Base-by-base conservation (phyloP, 352 stramenopile species). In the Saprolegnia parasitica region DNA sequence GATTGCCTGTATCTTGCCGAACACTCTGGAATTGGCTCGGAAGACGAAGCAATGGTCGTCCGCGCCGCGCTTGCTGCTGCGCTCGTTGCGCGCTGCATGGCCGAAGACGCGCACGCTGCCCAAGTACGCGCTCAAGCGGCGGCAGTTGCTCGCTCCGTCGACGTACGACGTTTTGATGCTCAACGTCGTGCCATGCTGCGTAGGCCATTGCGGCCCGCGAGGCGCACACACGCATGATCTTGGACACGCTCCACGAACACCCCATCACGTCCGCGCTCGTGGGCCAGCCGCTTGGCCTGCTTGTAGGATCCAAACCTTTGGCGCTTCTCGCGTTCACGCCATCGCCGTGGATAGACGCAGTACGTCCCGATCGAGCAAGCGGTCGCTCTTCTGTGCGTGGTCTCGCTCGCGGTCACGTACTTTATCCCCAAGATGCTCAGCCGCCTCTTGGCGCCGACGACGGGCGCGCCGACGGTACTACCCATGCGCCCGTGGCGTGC, bases 211-310 rank as follows among this genome's bases (percentile, higher is more conserved):
- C 15, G 8, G 15, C 39, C 8, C 39, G 39, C 39, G 42, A 49
- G 18, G 42, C 11, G 42, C 42, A 49, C 42, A 49, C 42, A n/a
- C 42, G 46, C 24, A 3, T 29, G n/a, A 10, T 37, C 15, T 40
- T 70, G 11, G n/a, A 18, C 21, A 23, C 54, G 18, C 39, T 70
- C 8, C 20, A 70, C 15, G 63, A 70, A 16, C 15, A 70, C 47
- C 54, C 49, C 5, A 35, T 13, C n/a, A 58, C 50, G n/a, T 21
- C 46, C 6, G 23, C n/a, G 5, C 13, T 61, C 13, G 3, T 70
- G 13, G 21, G 63, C 8, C 63, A 24, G 10, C 63, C 63, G 15
- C 32, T 70, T 23, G 32, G n/a, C 18, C n/a, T 70, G 13, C 46
- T 70, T 23, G 63, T 70, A 18, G n/a, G 32, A 20, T 8, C 20